These are phyloP conservation scores for Spathaspora passalidarum DNA, from an alignment of 805 yeast species.

Conservation along the genomic window DNA sequence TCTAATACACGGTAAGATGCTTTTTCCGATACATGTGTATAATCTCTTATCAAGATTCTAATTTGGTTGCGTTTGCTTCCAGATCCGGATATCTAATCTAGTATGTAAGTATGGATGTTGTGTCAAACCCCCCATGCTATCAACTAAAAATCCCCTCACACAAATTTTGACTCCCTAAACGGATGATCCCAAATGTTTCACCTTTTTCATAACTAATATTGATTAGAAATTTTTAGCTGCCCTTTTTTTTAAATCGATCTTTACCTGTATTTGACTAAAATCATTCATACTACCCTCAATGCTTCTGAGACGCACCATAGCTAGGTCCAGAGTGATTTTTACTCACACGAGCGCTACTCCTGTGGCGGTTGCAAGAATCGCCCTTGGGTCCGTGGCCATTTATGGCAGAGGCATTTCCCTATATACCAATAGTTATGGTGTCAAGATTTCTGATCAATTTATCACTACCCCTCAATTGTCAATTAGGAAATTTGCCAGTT, in stretches of 20 bases:
- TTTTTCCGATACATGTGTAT: too few relatives aligned
- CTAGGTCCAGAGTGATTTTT: neutral
- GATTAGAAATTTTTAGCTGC: too few relatives aligned
- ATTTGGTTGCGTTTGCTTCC: neutral
- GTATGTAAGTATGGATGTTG: neutral
- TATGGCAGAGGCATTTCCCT: neutral
- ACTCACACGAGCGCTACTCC: neutral
- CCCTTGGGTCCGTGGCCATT: neutral
- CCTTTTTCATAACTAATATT: neutral
- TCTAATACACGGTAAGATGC: too few relatives aligned
- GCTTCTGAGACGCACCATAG: neutral
- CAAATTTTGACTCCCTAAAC: neutral
- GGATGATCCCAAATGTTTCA: too few relatives aligned
- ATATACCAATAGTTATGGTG: neutral
- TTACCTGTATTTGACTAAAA: neutral
- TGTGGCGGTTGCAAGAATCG: neutral
- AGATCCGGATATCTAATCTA: neutral
- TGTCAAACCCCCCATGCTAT: too few relatives aligned
- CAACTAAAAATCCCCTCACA: neutral
- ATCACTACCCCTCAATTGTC: too few relatives aligned
- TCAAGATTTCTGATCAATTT: neutral
- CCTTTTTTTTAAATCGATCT: neutral
- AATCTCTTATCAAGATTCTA: neutral
- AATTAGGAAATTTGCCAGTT: neutral
- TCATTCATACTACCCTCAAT: neutral